Evolutionary conservation across 805 yeast species (phyloP).

Genomic region (Candida ascalaphidarum): DNA sequence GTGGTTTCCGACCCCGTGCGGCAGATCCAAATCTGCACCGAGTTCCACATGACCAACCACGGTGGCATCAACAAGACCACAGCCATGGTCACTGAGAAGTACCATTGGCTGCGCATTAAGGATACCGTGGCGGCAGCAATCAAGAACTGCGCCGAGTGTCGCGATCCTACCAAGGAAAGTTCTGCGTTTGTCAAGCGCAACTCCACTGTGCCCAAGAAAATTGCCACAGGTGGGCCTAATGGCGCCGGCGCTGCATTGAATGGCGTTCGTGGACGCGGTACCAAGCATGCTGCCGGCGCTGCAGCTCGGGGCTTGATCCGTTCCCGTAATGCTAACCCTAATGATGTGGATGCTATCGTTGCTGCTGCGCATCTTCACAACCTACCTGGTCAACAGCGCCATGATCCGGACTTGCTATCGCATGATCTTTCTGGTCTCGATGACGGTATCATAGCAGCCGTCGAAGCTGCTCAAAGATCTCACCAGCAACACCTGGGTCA

Average conservation of each 20-base stretch:
- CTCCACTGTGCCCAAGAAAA: constrained; percentile 11
- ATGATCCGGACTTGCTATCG: constrained; percentile 21
- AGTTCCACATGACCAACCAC: constrained; percentile 62
- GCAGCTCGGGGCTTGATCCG: constrained; percentile 13
- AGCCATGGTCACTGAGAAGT: constrained; percentile 63
- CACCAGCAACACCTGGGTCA: constrained; percentile 17
- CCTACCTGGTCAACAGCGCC: constrained; percentile 15
- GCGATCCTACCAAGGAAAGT: constrained; percentile 32
- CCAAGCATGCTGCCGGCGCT: constrained; percentile 7
- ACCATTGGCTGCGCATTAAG: constrained; percentile 89
- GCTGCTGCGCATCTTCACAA: constrained; percentile 19
- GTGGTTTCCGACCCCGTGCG: constrained; percentile 72
- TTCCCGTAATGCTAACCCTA: constrained; percentile 8
- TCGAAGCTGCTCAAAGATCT: constrained; percentile 45
- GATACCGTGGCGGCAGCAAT: constrained; percentile 78
- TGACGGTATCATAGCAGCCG: constrained; percentile 49
- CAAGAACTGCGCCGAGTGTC: constrained; percentile 67
- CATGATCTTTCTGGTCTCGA: constrained; percentile 35
- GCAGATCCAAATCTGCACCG: constrained; percentile 68
- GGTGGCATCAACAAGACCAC: constrained; percentile 89
- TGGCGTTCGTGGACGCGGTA: not conserved
- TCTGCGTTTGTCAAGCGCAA: constrained; percentile 7
- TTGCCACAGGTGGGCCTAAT: constrained; percentile 1
- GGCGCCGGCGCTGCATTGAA: not conserved
- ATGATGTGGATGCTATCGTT: constrained; percentile 27